Evolutionary conservation across 192 early-diverging fungal genomes (phyloP).

Genomic region (Mycoemilia scoparia): DNA sequence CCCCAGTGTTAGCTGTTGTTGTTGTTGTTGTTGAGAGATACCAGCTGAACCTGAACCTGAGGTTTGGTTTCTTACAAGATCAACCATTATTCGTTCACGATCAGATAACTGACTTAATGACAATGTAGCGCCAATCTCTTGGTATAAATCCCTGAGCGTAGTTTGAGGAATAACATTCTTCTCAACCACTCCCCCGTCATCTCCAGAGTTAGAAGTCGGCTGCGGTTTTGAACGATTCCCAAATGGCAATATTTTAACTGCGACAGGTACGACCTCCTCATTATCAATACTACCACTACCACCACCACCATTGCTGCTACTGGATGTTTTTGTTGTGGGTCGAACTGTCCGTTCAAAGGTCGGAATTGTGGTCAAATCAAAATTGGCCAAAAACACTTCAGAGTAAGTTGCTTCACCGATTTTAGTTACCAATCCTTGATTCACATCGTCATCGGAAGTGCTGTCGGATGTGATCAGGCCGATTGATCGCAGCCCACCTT

Average conservation of each 20-base stretch:
- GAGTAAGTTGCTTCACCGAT: constrained; percentile 77
- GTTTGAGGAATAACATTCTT: constrained; percentile 19
- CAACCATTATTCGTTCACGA: constrained; percentile 16
- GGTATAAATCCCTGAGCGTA: constrained; percentile 34
- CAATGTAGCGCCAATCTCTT: constrained; percentile 41
- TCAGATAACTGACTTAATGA: constrained; percentile 30
- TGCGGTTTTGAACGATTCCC: constrained; percentile 19
- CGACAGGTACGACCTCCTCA: constrained; percentile 36
- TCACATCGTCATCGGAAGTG: constrained; percentile 5
- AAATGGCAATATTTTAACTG: constrained; percentile 73
- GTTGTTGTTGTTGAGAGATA: constrained; percentile 17
- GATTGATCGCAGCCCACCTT: constrained; percentile 18
- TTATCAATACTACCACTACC: constrained; percentile 10
- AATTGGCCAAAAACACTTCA: constrained; percentile 74
- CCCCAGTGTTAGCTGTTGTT: constrained; percentile 19
- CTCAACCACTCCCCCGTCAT: too few species aligned
- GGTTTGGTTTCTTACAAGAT: constrained; percentile 21
- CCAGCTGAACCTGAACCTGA: too few species aligned
- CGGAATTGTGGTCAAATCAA: constrained; percentile 7
- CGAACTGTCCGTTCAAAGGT: background rate
- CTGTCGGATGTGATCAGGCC: constrained; percentile 16
- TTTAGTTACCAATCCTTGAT: constrained; percentile 32
- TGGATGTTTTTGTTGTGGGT: too few species aligned
- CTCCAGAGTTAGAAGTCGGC: constrained; percentile 24
- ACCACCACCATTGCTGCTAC: background rate